Evolutionary conservation across 2,329 filamentous ascomycete genomes (phyloP), one percentile per base, ranked within the genome.

Genomic region (Xylariaceae sp.): DNA sequence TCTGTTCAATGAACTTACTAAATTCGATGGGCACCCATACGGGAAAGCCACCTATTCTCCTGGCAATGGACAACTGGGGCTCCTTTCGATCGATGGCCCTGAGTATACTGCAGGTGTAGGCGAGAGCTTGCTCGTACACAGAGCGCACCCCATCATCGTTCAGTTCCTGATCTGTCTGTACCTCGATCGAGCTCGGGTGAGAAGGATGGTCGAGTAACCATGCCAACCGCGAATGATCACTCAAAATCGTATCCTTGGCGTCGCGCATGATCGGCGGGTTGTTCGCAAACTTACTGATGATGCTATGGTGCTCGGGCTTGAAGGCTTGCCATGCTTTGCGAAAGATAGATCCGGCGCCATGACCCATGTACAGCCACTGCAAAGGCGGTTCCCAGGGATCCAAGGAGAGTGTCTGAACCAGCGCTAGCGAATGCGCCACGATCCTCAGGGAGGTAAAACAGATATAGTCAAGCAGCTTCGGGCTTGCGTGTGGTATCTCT

Each of bases 361-460:
- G 70, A 3, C 73, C 73, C 68, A 74, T 71, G 42, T 70, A 67
- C 48, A 74, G 59, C 71, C 71, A 76, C 58, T 75, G 72, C n/a
- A 71, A 52, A 13, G 74, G 74, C 37, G 74, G 74, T 61, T 74
- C 69, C 74, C 74, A 75, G 2, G 72, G 73, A 51, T 71, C 68
- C 30, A 68, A 55, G 15, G 70, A 66, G 48, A 74, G 60, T 9
- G 73, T 75, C 68, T 76, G 74, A 13, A 76, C 74, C 6, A 75
- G 64, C 6, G 73, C 74, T 54, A 75, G 67, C 39, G 70, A 71
- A 64, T 75, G 73, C n/a, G 69, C 67, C 42, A 75, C 60, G 61
- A 75, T 74, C 45, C 68, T 67, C 34, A 75, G 66, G 44, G 70
- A 69, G 18, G 72, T 70, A 56, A 74, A 72, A 62, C 72, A 74